Conservation (phyloP, 1,284 basidiomycete genomes). For the Ceratorhiza oryzae-sativae region DNA sequence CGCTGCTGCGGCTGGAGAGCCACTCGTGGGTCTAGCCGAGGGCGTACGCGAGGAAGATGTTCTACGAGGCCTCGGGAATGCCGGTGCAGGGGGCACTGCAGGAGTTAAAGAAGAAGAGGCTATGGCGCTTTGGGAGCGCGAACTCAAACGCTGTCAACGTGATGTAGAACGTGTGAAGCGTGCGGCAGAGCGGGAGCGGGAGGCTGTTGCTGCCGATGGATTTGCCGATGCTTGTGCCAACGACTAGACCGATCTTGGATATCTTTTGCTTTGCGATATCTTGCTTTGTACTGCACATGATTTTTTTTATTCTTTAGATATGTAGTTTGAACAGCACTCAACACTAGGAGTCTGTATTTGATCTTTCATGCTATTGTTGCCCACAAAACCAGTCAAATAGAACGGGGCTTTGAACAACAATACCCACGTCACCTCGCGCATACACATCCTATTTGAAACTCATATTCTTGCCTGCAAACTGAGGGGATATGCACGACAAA, state of each 20-base stretch:
- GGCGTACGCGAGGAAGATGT: slow-evolving; percentile 45
- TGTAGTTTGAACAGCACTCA: not conserved
- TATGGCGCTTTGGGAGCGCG: slow-evolving; percentile 69
- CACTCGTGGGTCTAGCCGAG: slow-evolving; percentile 39
- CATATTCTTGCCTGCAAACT: too few relatives aligned
- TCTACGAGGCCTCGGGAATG: slow-evolving; percentile 49
- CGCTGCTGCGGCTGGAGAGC: slow-evolving; percentile 13
- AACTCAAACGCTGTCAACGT: slow-evolving; percentile 61
- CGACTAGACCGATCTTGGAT: slow-evolving; percentile 20
- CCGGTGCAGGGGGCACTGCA: slow-evolving; percentile 47
- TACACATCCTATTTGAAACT: too few relatives aligned
- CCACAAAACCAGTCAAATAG: too few relatives aligned
- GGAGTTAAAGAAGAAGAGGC: slow-evolving; percentile 72
- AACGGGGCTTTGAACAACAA: too few relatives aligned
- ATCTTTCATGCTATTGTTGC: not conserved
- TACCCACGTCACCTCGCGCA: too few relatives aligned
- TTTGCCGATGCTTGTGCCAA: slow-evolving; percentile 37
- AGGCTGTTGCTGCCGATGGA: slow-evolving; percentile 20
- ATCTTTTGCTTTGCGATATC: slow-evolving; percentile 15
- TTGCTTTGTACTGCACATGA: slow-evolving; percentile 4
- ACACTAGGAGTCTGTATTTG: not conserved
- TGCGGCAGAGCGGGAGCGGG: slow-evolving; percentile 25
- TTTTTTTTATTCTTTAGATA: not conserved
- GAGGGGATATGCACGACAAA: too few relatives aligned
- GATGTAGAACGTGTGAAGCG: slow-evolving; percentile 52